A percentile compares a stretch with the other conserved stretches of the same genome.
phyloP scores from a whole-genome alignment of 2,329 filamentous ascomycete genomes.

The Ciborinia camelliae region DNA sequence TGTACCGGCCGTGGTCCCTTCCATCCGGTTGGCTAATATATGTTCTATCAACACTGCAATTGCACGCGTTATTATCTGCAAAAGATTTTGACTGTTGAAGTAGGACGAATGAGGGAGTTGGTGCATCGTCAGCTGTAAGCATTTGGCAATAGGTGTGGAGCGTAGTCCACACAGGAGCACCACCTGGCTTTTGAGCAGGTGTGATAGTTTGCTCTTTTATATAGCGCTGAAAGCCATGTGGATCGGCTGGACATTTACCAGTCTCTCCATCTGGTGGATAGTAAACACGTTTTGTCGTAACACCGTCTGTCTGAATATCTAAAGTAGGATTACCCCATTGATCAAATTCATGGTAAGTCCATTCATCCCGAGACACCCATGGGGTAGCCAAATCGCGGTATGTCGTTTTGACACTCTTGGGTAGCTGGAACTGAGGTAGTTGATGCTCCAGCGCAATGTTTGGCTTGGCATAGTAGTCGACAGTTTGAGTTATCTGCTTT shows the following conservation, averaged over 20 bases:
- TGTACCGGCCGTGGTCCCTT: neutral
- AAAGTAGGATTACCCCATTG: neutral
- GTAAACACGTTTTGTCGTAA: neutral
- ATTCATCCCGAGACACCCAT: neutral
- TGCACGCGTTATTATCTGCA: neutral
- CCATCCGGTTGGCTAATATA: neutral
- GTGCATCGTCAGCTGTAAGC: neutral
- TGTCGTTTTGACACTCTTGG: neutral
- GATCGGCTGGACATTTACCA: neutral
- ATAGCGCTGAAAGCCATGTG: neutral
- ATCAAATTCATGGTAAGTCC: neutral
- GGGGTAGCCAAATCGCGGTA: neutral
- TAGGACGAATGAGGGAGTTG: neutral
- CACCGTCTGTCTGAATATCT: neutral
- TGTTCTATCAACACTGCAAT: neutral
- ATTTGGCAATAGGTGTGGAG: neutral
- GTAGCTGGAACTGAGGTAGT: neutral
- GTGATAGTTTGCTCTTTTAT: neutral
- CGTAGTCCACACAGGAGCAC: neutral
- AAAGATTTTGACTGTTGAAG: neutral
- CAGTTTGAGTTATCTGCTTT: neutral
- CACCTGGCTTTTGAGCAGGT: neutral
- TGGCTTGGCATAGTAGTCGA: neutral
- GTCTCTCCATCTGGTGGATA: neutral
- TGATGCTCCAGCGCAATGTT: neutral